phyloP scores from a whole-genome alignment of 164 flowering plant species.

The Berberis vulgaris region DNA sequence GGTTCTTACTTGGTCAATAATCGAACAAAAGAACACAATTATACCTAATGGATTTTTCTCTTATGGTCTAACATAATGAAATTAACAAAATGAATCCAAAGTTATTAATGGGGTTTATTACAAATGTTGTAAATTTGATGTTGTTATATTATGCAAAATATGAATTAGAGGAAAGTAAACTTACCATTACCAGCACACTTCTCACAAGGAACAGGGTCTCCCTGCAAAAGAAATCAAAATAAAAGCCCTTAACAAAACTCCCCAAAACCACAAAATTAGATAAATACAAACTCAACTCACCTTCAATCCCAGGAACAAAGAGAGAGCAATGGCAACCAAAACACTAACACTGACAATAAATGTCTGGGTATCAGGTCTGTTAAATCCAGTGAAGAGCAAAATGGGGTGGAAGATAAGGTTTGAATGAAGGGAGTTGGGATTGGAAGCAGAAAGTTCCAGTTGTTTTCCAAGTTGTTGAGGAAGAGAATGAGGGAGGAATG shows the following conservation, averaged over 20 bases:
- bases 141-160: background rate
- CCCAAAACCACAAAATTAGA: background rate
- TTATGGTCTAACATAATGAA: too few relatives aligned
- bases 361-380: slow-evolving; percentile 64
- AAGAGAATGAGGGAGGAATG: slow-evolving; percentile 7
- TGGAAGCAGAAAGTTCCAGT: background rate
- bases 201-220: slow-evolving; percentile 91
- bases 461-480: slow-evolving; percentile 6
- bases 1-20: too few relatives aligned
- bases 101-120: too few relatives aligned
- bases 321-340: slow-evolving; percentile 70
- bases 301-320: slow-evolving; percentile 81
- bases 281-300: slow-evolving; percentile 17
- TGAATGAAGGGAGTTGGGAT: slow-evolving; percentile 12
- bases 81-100: too few relatives aligned
- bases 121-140: too few relatives aligned
- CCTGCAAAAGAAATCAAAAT: slow-evolving; percentile 33
- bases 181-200: slow-evolving; percentile 91
- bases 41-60: too few relatives aligned
- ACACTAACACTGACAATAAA: slow-evolving; percentile 64
- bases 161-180: background rate
- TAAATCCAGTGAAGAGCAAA: slow-evolving; percentile 35
- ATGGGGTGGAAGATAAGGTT: slow-evolving; percentile 38
- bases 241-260: background rate
- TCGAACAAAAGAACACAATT: too few relatives aligned